phyloP scores from a whole-genome alignment of 768 basidiomycete species.

The Calocybe cyanea region DNA sequence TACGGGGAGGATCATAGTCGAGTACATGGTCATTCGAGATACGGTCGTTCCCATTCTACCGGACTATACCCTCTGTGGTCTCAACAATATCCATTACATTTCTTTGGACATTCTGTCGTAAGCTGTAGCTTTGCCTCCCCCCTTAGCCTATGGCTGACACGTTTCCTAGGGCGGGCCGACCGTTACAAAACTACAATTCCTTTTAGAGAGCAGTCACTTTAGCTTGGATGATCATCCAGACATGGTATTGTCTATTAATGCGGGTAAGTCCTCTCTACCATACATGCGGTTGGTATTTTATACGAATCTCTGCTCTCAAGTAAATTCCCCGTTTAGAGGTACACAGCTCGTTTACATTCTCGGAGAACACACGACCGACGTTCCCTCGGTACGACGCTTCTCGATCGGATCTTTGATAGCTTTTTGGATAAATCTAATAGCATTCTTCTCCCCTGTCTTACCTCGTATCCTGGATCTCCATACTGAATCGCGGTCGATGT shows the following conservation, averaged over 20 bases:
- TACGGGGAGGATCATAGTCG: constrained; percentile 42
- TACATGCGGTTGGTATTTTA: background rate
- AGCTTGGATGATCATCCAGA: constrained; percentile 32
- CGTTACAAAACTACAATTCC: constrained; percentile 41
- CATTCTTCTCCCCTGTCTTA: constrained; percentile 41
- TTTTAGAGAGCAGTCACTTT: constrained; percentile 40
- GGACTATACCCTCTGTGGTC: constrained; percentile 49
- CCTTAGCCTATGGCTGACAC: background rate
- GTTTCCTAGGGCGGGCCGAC: constrained; percentile 42
- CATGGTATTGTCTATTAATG: constrained; percentile 44
- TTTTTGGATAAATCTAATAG: constrained; percentile 35
- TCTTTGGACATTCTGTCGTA: constrained; percentile 48
- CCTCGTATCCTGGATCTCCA: constrained; percentile 36
- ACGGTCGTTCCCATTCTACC: constrained; percentile 33
- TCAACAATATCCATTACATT: constrained; percentile 37
- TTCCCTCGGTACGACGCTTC: constrained; percentile 37
- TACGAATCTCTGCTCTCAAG: constrained; percentile 29
- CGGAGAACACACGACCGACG: constrained; percentile 36
- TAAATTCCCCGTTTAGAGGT: constrained; percentile 46
- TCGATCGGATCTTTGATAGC: constrained; percentile 36
- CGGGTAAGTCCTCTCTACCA: constrained; percentile 25
- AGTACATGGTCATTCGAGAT: constrained; percentile 34
- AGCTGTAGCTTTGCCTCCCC: background rate
- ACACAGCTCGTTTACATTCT: constrained; percentile 44
- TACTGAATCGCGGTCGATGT: constrained; percentile 37